Conservation (phyloP, 2,329 filamentous ascomycete genomes). For the Venturia nashicola region DNA sequence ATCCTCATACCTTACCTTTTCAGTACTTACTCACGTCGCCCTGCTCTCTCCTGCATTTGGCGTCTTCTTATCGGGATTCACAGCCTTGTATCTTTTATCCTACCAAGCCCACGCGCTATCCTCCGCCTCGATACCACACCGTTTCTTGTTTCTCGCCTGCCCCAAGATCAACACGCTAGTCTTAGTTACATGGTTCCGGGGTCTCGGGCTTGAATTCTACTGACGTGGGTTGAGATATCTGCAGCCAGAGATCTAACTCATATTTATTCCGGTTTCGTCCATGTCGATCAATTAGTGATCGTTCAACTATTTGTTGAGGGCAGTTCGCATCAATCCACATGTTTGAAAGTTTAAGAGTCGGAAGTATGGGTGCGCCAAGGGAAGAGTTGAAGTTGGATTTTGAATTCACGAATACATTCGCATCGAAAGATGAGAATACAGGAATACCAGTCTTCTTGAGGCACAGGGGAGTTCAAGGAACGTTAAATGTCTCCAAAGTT, state of each 20-base stretch:
- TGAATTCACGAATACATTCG: slow-evolving; percentile 7
- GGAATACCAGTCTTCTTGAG: slow-evolving; percentile 7
- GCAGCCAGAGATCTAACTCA: background rate
- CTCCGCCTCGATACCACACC: background rate
- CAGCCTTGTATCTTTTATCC: background rate
- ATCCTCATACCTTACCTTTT: background rate
- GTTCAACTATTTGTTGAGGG: background rate
- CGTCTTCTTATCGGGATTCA: background rate
- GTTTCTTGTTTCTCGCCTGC: background rate
- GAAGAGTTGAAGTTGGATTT: slow-evolving; percentile 5
- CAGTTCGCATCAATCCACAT: background rate
- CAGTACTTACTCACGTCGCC: background rate
- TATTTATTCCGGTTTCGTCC: background rate
- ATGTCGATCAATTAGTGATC: background rate
- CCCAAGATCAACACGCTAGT: background rate
- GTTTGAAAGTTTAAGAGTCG: background rate
- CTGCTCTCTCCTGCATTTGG: background rate
- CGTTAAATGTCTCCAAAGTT: background rate
- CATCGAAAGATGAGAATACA: background rate
- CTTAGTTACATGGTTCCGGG: background rate
- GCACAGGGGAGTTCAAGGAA: slow-evolving; percentile 6
- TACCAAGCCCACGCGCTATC: background rate
- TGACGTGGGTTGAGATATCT: background rate
- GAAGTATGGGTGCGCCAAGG: background rate
- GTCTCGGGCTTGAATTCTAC: background rate